A percentile compares a stretch with the other conserved stretches of the same genome.
Conservation (phyloP, 139 green algal genomes). For the Eudorina sp. region DNA sequence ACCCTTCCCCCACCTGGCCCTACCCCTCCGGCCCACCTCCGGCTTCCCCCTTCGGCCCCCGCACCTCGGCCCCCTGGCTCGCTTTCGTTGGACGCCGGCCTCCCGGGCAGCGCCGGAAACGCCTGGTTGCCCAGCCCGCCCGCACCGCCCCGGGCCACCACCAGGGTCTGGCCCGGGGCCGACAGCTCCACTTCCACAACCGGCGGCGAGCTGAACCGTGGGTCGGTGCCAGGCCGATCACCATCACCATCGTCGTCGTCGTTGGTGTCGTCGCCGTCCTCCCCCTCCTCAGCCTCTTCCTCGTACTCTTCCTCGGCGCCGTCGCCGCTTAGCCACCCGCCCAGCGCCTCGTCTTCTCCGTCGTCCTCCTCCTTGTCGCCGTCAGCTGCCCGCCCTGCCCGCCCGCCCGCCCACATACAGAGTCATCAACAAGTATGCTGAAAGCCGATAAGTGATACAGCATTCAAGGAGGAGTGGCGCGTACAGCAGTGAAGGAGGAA, state of each 20-base stretch:
- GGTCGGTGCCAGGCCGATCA: background rate
- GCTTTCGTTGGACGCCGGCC: background rate
- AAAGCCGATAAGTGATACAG: too few species aligned
- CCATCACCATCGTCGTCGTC: background rate
- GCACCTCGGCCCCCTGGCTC: background rate
- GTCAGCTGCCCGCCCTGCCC: too few species aligned
- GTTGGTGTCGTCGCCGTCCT: background rate
- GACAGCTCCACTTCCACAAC: slow-evolving; percentile 9
- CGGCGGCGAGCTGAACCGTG: background rate
- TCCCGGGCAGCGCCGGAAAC: background rate
- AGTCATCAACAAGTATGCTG: too few species aligned
- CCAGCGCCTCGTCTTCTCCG: background rate
- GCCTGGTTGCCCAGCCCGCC: slow-evolving; percentile 36
- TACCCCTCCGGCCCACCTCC: background rate
- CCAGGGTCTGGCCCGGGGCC: slow-evolving; percentile 3
- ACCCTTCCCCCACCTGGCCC: background rate
- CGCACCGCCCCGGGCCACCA: slow-evolving; percentile 18
- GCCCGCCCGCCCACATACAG: too few species aligned
- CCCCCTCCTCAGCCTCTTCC: background rate
- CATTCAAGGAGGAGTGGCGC: too few species aligned
- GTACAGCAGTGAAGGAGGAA: too few species aligned
- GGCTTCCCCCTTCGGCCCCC: background rate
- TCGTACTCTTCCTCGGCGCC: background rate
- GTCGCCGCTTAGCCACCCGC: too few species aligned
- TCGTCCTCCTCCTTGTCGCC: background rate